Percentiles rank a stretch among this genome's conserved stretches.
phyloP scores from a whole-genome alignment of 306 rosid genomes.

The Datisca glomerata region DNA sequence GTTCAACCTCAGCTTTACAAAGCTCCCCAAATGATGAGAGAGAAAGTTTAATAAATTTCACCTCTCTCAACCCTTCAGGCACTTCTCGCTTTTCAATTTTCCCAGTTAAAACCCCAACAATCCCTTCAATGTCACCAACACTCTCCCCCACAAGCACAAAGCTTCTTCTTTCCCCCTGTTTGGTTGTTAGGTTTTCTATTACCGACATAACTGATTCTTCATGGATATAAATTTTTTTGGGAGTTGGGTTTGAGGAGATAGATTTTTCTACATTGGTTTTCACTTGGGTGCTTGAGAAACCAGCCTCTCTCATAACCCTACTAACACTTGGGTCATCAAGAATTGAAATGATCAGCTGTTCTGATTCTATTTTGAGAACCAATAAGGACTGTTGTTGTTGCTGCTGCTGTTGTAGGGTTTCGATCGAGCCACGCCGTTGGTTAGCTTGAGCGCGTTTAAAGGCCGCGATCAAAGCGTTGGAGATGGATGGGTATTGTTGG shows the following conservation, averaged over 20 bases:
- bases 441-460: conserved; percentile 96
- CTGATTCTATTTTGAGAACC: conserved; percentile 74
- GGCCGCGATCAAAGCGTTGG: conserved; percentile 95
- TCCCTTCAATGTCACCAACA: conserved; percentile 38
- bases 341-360: conserved; percentile 80
- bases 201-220: conserved; percentile 44
- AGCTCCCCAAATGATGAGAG: conserved; percentile 33
- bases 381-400: conserved; percentile 83
- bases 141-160: conserved; percentile 86
- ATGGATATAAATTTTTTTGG: conserved; percentile 20
- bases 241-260: conserved; percentile 57
- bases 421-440: conserved; percentile 89
- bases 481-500: conserved; percentile 55
- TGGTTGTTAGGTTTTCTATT: conserved; percentile 35
- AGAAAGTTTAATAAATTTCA: conserved; percentile 39
- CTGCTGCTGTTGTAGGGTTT: too few species aligned
- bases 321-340: conserved; percentile 96
- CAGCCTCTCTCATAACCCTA: conserved; percentile 90
- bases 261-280: conserved; percentile 86
- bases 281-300: conserved; percentile 73
- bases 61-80: conserved; percentile 44
- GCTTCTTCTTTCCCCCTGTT: conserved; percentile 38
- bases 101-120: conserved; percentile 51
- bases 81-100: conserved; percentile 59
- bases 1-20: conserved; percentile 61